These are phyloP conservation scores for Trichosporon coremiiforme DNA, from an alignment of 1,284 basidiomycete species.

Conservation along the genomic window DNA sequence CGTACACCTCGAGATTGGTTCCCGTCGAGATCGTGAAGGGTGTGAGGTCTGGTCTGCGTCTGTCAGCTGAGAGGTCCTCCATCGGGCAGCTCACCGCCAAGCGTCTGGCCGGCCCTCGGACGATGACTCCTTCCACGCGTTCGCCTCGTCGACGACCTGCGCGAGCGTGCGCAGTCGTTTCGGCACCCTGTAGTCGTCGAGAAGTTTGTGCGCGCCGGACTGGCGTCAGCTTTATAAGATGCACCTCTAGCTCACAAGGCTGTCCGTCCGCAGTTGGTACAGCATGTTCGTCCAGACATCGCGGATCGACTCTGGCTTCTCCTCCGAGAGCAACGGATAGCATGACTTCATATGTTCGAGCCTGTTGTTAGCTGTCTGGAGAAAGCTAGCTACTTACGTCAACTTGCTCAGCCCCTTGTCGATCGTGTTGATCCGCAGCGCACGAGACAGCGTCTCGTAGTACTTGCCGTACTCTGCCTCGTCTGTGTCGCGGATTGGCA, in stretches of 20 bases:
- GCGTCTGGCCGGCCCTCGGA: slow-evolving; percentile 39
- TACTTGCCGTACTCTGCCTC: slow-evolving; percentile 47
- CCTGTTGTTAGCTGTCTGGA: slow-evolving; percentile 27
- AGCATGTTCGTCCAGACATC: slow-evolving; percentile 39
- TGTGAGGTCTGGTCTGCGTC: slow-evolving; percentile 43
- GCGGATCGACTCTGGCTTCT: slow-evolving; percentile 38
- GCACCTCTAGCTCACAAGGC: slow-evolving; percentile 37
- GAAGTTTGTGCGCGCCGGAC: slow-evolving; percentile 35
- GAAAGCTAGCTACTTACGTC: slow-evolving; percentile 42
- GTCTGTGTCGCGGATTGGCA: slow-evolving; percentile 32
- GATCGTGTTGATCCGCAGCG: slow-evolving; percentile 47
- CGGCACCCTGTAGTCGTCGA: slow-evolving; percentile 47
- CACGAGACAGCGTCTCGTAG: slow-evolving; percentile 46
- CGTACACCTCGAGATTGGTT: slow-evolving; percentile 47
- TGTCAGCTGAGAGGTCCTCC: background rate
- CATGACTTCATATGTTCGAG: slow-evolving; percentile 44
- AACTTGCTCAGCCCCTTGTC: slow-evolving; percentile 49
- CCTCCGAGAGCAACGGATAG: slow-evolving; percentile 43
- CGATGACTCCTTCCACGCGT: slow-evolving; percentile 31
- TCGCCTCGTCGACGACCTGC: slow-evolving; percentile 44
- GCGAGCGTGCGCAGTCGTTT: slow-evolving; percentile 42
- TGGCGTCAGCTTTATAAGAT: slow-evolving; percentile 19
- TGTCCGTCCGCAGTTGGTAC: slow-evolving; percentile 38
- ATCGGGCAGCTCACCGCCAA: slow-evolving; percentile 45
- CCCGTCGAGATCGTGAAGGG: slow-evolving; percentile 49